Evolutionary conservation across 2,329 filamentous ascomycete genomes (phyloP).

Genomic region (Whalleya microplaca): DNA sequence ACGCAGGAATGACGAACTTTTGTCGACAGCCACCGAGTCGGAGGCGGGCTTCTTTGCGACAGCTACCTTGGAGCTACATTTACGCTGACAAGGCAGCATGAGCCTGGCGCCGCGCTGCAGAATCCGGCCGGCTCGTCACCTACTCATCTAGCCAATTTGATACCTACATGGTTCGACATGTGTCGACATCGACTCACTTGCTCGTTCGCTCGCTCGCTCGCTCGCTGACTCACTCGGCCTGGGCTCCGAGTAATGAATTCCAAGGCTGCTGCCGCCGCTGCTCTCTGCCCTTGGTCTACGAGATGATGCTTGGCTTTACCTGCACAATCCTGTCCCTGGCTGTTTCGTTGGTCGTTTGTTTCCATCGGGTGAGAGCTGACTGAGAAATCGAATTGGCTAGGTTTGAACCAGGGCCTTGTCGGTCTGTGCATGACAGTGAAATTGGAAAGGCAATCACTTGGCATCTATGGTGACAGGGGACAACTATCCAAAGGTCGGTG

Average conservation of each 20-base stretch:
- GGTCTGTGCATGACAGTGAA: conserved; percentile 30
- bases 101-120: not conserved
- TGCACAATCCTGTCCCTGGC: not conserved
- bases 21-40: not conserved
- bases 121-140: conserved; percentile 11
- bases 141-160: conserved; percentile 5
- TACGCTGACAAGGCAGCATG: not conserved
- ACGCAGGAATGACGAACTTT: not conserved
- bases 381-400: conserved; percentile 30
- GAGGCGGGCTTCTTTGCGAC: not conserved
- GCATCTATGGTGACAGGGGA: conserved; percentile 37
- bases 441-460: conserved; percentile 32
- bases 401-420: conserved; percentile 18
- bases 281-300: conserved; percentile 3
- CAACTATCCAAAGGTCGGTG: conserved; percentile 38
- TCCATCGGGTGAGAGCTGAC: conserved; percentile 33
- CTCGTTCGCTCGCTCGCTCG: too few species aligned
- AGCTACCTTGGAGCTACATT: not conserved
- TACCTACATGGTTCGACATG: not conserved
- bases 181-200: not conserved
- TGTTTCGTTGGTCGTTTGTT: conserved; percentile 7
- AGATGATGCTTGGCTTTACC: conserved; percentile 5
- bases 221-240: too few species aligned
- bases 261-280: not conserved
- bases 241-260: too few species aligned